These are phyloP conservation scores for Auricularia sp. DNA, from an alignment of 768 basidiomycete genomes.

Conservation along the genomic window DNA sequence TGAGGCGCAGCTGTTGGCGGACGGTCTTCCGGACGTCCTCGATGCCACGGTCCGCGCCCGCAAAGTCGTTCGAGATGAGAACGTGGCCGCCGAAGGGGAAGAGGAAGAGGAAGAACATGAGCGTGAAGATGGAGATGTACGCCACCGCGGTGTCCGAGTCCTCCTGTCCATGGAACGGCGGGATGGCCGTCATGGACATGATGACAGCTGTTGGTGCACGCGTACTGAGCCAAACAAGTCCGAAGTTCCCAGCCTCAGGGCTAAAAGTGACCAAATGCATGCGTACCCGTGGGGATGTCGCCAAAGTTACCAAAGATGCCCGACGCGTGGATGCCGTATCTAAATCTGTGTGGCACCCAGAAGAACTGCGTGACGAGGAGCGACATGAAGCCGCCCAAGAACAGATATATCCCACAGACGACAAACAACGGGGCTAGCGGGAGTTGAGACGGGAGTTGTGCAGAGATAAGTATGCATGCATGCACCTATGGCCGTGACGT, in stretches of 20 bases:
- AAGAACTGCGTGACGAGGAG: slow-evolving; percentile 51
- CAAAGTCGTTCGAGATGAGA: slow-evolving; percentile 51
- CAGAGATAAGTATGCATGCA: slow-evolving; percentile 35
- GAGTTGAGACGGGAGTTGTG: background rate
- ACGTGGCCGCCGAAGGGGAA: slow-evolving; percentile 53
- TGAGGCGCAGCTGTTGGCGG: background rate
- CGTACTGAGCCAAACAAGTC: slow-evolving; percentile 28
- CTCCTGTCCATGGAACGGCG: slow-evolving; percentile 43
- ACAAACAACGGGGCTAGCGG: slow-evolving; percentile 49
- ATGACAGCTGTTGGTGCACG: slow-evolving; percentile 38
- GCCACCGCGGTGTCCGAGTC: slow-evolving; percentile 33
- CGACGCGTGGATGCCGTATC: slow-evolving; percentile 58
- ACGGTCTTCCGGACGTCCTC: slow-evolving; percentile 43
- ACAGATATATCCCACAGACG: slow-evolving; percentile 50
- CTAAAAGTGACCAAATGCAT: background rate
- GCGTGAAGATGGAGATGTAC: slow-evolving; percentile 51
- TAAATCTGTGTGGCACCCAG: slow-evolving; percentile 70
- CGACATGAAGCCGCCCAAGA: slow-evolving; percentile 41
- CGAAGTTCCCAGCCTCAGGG: background rate
- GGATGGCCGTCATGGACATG: slow-evolving; percentile 46
- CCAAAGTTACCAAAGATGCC: slow-evolving; percentile 43
- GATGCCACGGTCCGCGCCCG: slow-evolving; percentile 49
- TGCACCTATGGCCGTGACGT: slow-evolving; percentile 9
- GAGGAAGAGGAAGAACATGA: slow-evolving; percentile 51
- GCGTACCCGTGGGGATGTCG: background rate